Evolutionary conservation across 768 basidiomycete species (phyloP).

Genomic region (Amanita jacksonii): DNA sequence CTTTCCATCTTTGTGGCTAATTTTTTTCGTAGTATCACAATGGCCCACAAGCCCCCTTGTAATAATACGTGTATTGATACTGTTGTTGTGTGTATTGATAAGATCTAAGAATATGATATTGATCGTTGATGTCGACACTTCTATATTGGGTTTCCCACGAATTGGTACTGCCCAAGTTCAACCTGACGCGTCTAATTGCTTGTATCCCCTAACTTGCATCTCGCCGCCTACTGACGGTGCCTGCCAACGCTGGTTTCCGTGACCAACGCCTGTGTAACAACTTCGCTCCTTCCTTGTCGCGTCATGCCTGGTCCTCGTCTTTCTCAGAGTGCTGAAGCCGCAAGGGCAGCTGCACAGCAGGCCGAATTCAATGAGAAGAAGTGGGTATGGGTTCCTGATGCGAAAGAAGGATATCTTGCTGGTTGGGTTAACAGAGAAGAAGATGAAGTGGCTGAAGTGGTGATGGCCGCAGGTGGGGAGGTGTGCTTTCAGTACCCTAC

Average conservation of each 20-base stretch:
- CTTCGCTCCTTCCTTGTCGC: not conserved
- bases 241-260: not conserved
- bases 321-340: conserved; percentile 58
- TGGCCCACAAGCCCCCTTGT: too few relatives aligned
- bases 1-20: not conserved
- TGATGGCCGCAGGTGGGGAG: conserved; percentile 80
- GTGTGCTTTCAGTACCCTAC: conserved; percentile 28
- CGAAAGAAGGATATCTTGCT: conserved; percentile 85
- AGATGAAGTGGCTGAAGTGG: conserved; percentile 72
- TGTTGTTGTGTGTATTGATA: too few relatives aligned
- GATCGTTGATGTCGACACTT: too few relatives aligned
- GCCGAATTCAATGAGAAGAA: conserved; percentile 97
- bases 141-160: conserved; percentile 7
- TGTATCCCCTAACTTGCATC: not conserved
- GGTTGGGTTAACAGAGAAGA: conserved; percentile 91
- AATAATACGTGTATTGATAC: too few relatives aligned
- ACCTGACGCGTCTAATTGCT: conserved; percentile 3
- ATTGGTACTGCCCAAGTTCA: not conserved
- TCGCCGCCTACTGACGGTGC: not conserved
- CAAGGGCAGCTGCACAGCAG: conserved; percentile 80
- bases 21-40: not conserved
- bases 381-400: conserved; percentile 97
- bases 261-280: not conserved
- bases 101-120: too few relatives aligned
- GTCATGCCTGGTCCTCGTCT: conserved; percentile 39